Evolutionary conservation across 129 eudicot species (phyloP), one percentile per base, ranked within the genome.

Genomic region (Arctium lappa): DNA sequence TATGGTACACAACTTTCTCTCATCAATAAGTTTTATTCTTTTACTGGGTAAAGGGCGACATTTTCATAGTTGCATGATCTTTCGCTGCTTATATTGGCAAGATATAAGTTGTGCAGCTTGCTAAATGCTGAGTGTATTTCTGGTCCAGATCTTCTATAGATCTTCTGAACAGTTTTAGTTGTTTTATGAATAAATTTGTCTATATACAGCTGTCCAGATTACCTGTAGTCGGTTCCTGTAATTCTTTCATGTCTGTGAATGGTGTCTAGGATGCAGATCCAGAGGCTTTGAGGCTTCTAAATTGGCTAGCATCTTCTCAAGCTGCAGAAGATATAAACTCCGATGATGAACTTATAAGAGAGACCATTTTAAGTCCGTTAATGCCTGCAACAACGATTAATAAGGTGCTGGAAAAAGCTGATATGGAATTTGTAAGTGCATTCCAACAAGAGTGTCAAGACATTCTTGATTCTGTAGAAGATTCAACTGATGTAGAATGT

Each of bases 251-350:
- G 63, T 71, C 8, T 66, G 8, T 69, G 32, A 63, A 63, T 27
- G 70, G 70, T 34, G 37, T 73, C 60, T 42, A 89, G 97, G 87
- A 56, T 37, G 85, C 88, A 70, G 99, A 93, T 86, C 84, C 88
- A 22, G 98, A 95, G 83, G 98, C 93, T 63, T 83, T 90, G 82
- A 87, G 89, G 71, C 98, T 96, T 48, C 85, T 96, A 65, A 91
- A 93, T 74, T 96, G 99, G 99, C 89, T 96, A 79, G 99, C 99
- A 82, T 96, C 99, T 88, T 96, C 99, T 82, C 98, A 96, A 86
- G 98, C 99, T 73, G 94, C 87, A 36, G 99, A 93, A 84, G 98
- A 96, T 80, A 89, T 91, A 88, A 93, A 93, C 83, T 96, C 99
- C 22, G 99, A 96, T 85, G 99, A 96, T 80, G 98, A 96, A 84